These are phyloP conservation scores for Lithocarpus polystachyus DNA, from an alignment of 306 rosid genomes.

Conservation along the genomic window DNA sequence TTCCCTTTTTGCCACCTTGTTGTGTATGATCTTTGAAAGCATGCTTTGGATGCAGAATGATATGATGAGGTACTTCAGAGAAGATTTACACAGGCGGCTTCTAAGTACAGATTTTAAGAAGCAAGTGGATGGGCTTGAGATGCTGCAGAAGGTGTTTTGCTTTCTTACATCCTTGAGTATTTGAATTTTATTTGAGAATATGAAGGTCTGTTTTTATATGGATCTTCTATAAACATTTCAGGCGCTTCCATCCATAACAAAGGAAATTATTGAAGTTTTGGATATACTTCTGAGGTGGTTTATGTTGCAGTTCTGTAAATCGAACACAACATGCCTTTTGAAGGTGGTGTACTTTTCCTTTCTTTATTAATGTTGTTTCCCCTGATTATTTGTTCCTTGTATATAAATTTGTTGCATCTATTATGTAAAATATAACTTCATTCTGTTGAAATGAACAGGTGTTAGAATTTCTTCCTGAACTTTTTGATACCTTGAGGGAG, in stretches of 20 bases:
- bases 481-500: slow-evolving; percentile 77
- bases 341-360: slow-evolving; percentile 52
- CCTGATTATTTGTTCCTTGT: not conserved
- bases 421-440: not conserved
- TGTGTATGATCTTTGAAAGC: slow-evolving; percentile 8
- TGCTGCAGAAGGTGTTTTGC: slow-evolving; percentile 82
- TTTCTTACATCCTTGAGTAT: slow-evolving; percentile 1
- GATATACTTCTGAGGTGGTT: slow-evolving; percentile 95
- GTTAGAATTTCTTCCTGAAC: slow-evolving; percentile 90
- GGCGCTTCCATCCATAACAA: slow-evolving; percentile 84
- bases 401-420: not conserved
- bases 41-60: slow-evolving; percentile 65
- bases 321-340: slow-evolving; percentile 91
- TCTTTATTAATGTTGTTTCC: not conserved
- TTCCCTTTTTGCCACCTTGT: slow-evolving; percentile 16
- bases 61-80: slow-evolving; percentile 90
- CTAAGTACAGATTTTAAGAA: slow-evolving; percentile 89
- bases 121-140: slow-evolving; percentile 97
- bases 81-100: slow-evolving; percentile 93
- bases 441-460: slow-evolving; percentile 49
- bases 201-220: slow-evolving; percentile 5
- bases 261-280: slow-evolving; percentile 84
- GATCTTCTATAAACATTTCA: slow-evolving; percentile 30
- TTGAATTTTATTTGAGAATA: slow-evolving; percentile 1
- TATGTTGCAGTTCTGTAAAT: slow-evolving; percentile 95